These are phyloP conservation scores for Sonneratia caseolaris DNA, from an alignment of 345 rosid species.

Conservation along the genomic window DNA sequence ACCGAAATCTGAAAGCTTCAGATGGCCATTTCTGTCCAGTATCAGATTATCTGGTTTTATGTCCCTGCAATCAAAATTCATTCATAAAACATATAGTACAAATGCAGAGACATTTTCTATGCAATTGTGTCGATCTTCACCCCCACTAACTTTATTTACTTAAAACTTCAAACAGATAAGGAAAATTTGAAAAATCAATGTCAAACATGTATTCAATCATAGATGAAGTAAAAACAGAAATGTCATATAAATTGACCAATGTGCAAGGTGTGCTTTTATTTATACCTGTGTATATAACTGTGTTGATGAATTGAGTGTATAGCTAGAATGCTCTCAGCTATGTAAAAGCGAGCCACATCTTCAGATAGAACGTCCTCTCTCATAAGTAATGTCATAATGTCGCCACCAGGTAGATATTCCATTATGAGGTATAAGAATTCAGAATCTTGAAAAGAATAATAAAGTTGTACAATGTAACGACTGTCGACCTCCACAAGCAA, in stretches of 20 bases:
- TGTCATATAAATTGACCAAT: background rate
- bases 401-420: constrained; percentile 99
- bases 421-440: constrained; percentile 89
- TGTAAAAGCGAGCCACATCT: constrained; percentile 85
- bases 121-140: background rate
- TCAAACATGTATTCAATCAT: background rate
- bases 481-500: constrained; percentile 97
- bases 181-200: background rate
- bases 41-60: constrained; percentile 96
- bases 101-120: background rate
- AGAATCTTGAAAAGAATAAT: constrained; percentile 96
- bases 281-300: constrained; percentile 73
- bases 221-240: background rate
- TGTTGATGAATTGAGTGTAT: constrained; percentile 83
- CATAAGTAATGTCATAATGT: constrained; percentile 97
- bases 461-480: constrained; percentile 80
- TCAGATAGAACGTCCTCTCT: constrained; percentile 92
- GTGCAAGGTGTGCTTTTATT: background rate
- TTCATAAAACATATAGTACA: constrained; percentile 8
- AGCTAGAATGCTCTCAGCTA: constrained; percentile 83
- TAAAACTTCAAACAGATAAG: background rate
- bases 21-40: constrained; percentile 83
- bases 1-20: constrained; percentile 99
- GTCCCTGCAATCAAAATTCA: constrained; percentile 52
- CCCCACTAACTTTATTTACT: background rate